A percentile compares a stretch with the other conserved stretches of the same genome.
phyloP scores from a whole-genome alignment of 1,284 basidiomycete species.

The Somion occarium region DNA sequence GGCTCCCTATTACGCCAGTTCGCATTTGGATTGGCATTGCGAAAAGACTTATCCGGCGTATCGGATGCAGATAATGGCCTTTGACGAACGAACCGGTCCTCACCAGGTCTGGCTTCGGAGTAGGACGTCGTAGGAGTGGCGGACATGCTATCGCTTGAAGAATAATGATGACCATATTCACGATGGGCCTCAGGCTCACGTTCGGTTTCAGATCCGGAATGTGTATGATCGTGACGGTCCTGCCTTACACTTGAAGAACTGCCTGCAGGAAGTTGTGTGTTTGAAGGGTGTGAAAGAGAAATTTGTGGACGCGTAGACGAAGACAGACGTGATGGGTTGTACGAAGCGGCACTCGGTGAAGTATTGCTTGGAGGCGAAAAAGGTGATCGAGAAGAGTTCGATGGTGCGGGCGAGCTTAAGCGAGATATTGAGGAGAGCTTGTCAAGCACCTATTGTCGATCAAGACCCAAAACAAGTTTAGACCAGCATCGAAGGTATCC shows the following conservation, averaged over 20 bases:
- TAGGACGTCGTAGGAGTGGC: conserved; percentile 34
- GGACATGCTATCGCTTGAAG: conserved; percentile 38
- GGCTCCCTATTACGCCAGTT: not conserved
- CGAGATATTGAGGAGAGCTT: conserved; percentile 57
- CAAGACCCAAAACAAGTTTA: not conserved
- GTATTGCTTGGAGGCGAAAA: conserved; percentile 14
- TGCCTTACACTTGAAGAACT: conserved; percentile 10
- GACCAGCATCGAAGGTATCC: too few relatives aligned
- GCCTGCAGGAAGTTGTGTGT: conserved; percentile 20
- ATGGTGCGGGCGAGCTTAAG: conserved; percentile 37
- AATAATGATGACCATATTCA: conserved; percentile 29
- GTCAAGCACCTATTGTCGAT: conserved; percentile 51
- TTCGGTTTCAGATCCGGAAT: conserved; percentile 75
- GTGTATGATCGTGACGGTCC: conserved; percentile 26
- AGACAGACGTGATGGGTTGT: conserved; percentile 20
- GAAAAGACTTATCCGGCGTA: conserved; percentile 42
- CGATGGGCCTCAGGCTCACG: conserved; percentile 44
- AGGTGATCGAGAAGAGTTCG: conserved; percentile 15
- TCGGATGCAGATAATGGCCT: conserved; percentile 50
- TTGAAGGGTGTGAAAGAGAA: conserved; percentile 27
- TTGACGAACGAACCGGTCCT: conserved; percentile 27
- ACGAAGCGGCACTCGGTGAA: conserved; percentile 14
- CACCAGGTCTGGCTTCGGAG: conserved; percentile 18
- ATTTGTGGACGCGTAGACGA: conserved; percentile 27
- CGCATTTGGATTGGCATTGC: conserved; percentile 15